Conservation (phyloP, 2,329 filamentous ascomycete species). For the Neonectria ditissima region DNA sequence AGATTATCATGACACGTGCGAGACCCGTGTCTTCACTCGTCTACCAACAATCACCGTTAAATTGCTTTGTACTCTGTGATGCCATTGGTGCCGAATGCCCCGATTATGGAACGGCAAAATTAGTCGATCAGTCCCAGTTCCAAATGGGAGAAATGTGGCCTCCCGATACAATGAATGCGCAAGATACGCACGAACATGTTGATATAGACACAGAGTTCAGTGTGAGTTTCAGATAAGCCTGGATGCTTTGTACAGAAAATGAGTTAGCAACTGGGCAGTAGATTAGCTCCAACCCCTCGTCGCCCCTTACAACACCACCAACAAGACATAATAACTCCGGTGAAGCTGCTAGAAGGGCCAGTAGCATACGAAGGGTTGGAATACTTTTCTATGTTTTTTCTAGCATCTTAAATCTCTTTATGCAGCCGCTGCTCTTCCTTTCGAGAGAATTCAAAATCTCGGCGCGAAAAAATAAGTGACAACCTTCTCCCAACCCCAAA, state of each 20-base stretch:
- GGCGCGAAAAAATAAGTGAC: conserved; percentile 7
- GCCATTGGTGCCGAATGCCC: not conserved
- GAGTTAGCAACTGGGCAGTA: not conserved
- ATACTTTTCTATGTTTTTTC: conserved; percentile 17
- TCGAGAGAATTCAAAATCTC: conserved; percentile 34
- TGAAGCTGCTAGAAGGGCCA: not conserved
- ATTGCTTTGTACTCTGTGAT: not conserved
- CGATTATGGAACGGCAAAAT: no score
- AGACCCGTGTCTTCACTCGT: conserved; percentile 37
- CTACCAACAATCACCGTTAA: conserved; percentile 34
- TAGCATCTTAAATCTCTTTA: conserved; percentile 27
- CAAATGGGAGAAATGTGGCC: no score
- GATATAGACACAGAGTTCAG: no score
- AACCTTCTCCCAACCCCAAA: conserved; percentile 25
- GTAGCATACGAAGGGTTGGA: not conserved
- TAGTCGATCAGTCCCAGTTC: not conserved
- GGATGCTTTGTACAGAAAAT: no score
- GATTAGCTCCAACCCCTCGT: not conserved
- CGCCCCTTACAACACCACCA: not conserved
- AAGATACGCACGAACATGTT: no score
- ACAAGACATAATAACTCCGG: not conserved
- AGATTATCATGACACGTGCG: conserved; percentile 46
- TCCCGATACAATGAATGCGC: not conserved
- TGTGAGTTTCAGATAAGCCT: no score
- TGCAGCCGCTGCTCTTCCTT: conserved; percentile 35